phyloP scores from a whole-genome alignment of 192 early-diverging fungal genomes.

The Backusella australiensis region DNA sequence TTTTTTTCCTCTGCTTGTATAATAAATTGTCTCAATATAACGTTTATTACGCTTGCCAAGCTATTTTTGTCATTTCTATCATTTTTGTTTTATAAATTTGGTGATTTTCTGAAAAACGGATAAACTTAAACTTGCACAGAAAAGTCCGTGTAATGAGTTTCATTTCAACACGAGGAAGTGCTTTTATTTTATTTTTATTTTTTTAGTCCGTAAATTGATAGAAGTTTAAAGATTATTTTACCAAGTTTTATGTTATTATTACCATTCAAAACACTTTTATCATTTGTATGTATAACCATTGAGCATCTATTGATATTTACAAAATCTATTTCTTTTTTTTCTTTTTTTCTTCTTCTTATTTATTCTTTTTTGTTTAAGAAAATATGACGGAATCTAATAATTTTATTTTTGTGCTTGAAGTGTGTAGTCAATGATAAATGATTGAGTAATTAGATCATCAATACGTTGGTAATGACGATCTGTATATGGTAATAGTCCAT shows the following conservation, averaged over 20 bases:
- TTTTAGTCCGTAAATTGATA: no score
- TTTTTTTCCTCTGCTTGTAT: neutral
- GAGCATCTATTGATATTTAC: neutral
- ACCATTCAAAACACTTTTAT: neutral
- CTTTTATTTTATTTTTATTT: no score
- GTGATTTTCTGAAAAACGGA: neutral
- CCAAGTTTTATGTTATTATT: neutral
- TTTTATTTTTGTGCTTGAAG: constrained; percentile 59
- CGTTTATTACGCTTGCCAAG: neutral
- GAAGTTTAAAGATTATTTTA: no score
- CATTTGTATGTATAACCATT: neutral
- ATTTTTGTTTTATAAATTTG: neutral
- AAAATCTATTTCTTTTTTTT: neutral
- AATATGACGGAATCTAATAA: neutral
- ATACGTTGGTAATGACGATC: constrained; percentile 88
- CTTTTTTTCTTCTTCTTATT: neutral
- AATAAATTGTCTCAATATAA: neutral
- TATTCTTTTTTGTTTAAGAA: neutral
- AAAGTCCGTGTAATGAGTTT: neutral
- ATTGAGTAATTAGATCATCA: constrained; percentile 74
- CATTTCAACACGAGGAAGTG: neutral
- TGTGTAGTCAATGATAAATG: constrained; percentile 87
- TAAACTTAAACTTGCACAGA: neutral
- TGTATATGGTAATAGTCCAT: constrained; percentile 85
- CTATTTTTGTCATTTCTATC: neutral